These are phyloP conservation scores for Leccinum truebloodii DNA, from an alignment of 768 basidiomycete genomes.

Conservation along the genomic window DNA sequence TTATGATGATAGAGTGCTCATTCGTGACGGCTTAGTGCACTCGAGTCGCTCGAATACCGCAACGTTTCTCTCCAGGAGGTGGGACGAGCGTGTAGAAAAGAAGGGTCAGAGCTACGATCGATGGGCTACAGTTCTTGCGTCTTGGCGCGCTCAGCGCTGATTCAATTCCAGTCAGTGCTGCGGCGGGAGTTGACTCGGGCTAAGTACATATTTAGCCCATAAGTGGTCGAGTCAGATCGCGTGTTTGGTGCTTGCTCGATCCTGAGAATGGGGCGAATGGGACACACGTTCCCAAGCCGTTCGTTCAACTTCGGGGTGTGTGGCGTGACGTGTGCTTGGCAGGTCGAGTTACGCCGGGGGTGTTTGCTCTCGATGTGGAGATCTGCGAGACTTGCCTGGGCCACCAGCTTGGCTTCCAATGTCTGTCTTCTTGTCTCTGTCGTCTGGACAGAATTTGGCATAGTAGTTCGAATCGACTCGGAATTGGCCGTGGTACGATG, in stretches of 20 bases:
- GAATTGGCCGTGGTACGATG: background rate
- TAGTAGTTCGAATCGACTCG: background rate
- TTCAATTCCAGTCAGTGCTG: background rate
- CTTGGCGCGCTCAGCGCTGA: background rate
- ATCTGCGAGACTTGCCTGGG: conserved; percentile 1
- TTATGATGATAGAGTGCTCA: background rate
- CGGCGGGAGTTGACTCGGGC: background rate
- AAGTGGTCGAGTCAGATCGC: background rate
- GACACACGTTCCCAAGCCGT: conserved; percentile 18
- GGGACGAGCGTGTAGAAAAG: background rate
- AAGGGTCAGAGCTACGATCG: background rate
- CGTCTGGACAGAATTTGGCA: background rate
- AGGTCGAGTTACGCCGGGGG: background rate
- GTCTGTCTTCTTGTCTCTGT: background rate
- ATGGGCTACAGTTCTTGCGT: background rate
- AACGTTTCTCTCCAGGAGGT: background rate
- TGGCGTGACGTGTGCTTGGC: conserved; percentile 21
- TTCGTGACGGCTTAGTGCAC: background rate
- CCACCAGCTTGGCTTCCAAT: background rate
- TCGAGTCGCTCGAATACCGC: background rate
- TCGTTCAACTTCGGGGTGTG: background rate
- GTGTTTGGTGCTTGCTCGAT: background rate
- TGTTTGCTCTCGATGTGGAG: background rate
- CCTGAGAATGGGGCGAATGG: conserved; percentile 6
- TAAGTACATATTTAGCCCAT: background rate